Evolutionary conservation across 73 alveolate genomes (phyloP), one percentile per base, ranked within the genome.

Genomic region (Symbiodinium natans): DNA sequence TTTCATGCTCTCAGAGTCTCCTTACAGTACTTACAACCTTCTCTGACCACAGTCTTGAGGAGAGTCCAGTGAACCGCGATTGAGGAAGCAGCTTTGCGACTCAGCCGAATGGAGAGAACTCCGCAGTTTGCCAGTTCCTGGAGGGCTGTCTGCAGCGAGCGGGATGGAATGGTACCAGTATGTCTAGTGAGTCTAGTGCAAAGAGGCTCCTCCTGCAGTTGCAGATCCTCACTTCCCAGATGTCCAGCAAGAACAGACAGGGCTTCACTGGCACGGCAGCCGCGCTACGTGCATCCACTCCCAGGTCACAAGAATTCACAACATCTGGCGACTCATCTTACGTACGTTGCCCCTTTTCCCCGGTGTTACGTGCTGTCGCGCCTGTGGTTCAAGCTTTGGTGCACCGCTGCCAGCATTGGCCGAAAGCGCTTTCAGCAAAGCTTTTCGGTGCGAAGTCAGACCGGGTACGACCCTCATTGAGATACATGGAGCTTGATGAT

Each of bases 81-180:
- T 29, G 33, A 63, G 36, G 36, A 25, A 27, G 80, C 75, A n/a
- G 48, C 94, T 40, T 34, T n/a, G 41, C 68, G 42, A 43, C 33
- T 34, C 2, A 87, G 94, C 73, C 94, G 38, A 39, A 87, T 54
- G 40, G 94, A 34, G 33, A 87, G 84, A 36, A 87, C 94, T 36
- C 94, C 94, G 84, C 94, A 87, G 68, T 87, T 54, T 21, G 94
- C 94, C 84, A 87, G 73, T 41, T 54, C 94, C 94, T 87, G 80
- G 13, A 2, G 7, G 34, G 42, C n/a, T n/a, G n/a, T n/a, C 15
- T 9, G 36, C 33, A 29, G 82, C 39, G 82, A 10, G 8, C 17
- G 63, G 23, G 17, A 10, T 48, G 17, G 23, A 48, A 48, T 17
- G 8, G 23, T 48, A 48, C 23, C 23, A 17, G 63, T 25, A 23